Evolutionary conservation across 164 flowering plant genomes (phyloP), one percentile per base, ranked within the genome.

Genomic region (Kalanchoe fedtschenkoi): DNA sequence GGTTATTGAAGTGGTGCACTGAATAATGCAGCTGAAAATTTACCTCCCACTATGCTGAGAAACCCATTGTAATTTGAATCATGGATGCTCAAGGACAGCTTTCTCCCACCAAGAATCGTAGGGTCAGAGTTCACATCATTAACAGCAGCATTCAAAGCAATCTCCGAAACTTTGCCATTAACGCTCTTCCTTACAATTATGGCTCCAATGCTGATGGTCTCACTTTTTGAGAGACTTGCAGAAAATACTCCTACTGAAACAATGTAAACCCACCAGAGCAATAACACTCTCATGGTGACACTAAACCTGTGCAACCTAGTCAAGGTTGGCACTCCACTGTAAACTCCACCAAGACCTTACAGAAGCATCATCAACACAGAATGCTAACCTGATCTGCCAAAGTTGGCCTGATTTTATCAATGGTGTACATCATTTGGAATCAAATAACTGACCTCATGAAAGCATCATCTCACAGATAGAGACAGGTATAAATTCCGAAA

Each of bases 61-160:
- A 88, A 88, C 38, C 82, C 85, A 63, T 83, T 88, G 70, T 53
- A 73, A 60, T 88, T 88, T 38, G 87, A 73, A 65, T 88, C 88
- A 61, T 84, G 81, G 42, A 78, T 16, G 19, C 73, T 61, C 63
- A 86, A 72, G 13, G 54, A 46, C 54, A 88, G 60, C 70, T 80
- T 86, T 29, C 71, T 69, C 44, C 90, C 96, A 15, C 80, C 80
- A 7, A 88, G 86, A 65, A 88, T 15, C 43, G 53, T 74, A 0
- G 83, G 77, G 73, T 86, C 80, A n/a, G 90, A 75, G 69, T 88
- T 88, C 9, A 88, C 74, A 70, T 88, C 96, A 19, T 73, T 62
- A 55, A 76, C 80, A 38, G 96, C 96, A 60, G 92, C 88, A 28
- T 76, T 66, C 80, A 88, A 78, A 51, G 90, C 92, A 58, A 88